These are phyloP conservation scores for Nymphaea colorata DNA, from an alignment of 164 flowering plant genomes.

Conservation along the genomic window DNA sequence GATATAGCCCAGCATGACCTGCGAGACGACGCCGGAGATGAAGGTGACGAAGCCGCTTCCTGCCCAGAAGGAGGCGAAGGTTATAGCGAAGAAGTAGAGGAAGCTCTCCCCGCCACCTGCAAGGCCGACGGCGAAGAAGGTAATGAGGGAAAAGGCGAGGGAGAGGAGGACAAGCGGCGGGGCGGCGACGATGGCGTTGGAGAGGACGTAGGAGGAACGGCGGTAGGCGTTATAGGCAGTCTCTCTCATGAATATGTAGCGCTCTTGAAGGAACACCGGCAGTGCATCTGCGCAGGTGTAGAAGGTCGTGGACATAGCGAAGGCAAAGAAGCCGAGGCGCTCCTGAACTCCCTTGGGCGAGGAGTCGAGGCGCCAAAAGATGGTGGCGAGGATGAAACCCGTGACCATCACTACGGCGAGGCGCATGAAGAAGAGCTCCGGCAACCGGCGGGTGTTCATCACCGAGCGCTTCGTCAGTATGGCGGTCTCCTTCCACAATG, in stretches of 20 bases:
- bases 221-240: slow-evolving; percentile 93
- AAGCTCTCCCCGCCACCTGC: slow-evolving; percentile 31
- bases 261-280: slow-evolving; percentile 79
- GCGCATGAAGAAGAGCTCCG: slow-evolving; percentile 62
- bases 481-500: slow-evolving; percentile 55
- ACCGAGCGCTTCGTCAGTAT: slow-evolving; percentile 46
- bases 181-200: slow-evolving; percentile 51
- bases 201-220: slow-evolving; percentile 70
- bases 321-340: slow-evolving; percentile 82
- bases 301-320: slow-evolving; percentile 94
- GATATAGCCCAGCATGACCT: slow-evolving; percentile 59
- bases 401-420: slow-evolving; percentile 66
- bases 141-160: slow-evolving; percentile 43
- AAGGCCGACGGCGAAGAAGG: slow-evolving; percentile 67
- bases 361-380: slow-evolving; percentile 64
- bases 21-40: slow-evolving; percentile 61
- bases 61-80: slow-evolving; percentile 50
- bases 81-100: slow-evolving; percentile 37
- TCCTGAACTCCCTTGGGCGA: slow-evolving; percentile 88
- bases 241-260: slow-evolving; percentile 92
- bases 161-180: slow-evolving; percentile 62
- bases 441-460: slow-evolving; percentile 53
- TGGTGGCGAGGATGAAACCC: slow-evolving; percentile 74
- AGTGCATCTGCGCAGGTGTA: slow-evolving; percentile 92
- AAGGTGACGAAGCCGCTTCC: slow-evolving; percentile 70